Percentiles rank a stretch among this genome's conserved stretches.
Conservation (phyloP, 225 moss, liverwort and hornwort species). For the Pseudoscleropodium purum region DNA sequence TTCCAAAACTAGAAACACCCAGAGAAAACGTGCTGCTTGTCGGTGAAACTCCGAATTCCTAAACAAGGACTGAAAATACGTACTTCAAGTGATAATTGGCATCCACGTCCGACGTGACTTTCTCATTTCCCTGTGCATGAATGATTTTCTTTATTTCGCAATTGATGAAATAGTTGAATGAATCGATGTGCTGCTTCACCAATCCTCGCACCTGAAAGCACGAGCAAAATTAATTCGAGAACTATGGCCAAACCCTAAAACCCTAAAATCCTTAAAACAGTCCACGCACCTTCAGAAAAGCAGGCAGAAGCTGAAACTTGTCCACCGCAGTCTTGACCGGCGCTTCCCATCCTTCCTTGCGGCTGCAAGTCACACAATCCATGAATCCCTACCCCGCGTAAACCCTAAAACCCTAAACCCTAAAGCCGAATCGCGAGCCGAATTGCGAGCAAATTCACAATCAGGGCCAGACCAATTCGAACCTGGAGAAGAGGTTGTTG, state of each 20-base stretch:
- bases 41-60: background rate
- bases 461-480: background rate
- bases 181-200: slow-evolving; percentile 99
- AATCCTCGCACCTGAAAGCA: slow-evolving; percentile 72
- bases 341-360: slow-evolving; percentile 42
- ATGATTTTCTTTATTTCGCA: slow-evolving; percentile 99
- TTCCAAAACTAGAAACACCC: background rate
- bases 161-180: slow-evolving; percentile 97
- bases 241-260: background rate
- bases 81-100: slow-evolving; percentile 96
- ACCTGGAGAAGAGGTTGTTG: slow-evolving; percentile 3
- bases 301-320: slow-evolving; percentile 92
- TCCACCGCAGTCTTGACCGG: slow-evolving; percentile 72
- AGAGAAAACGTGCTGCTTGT: background rate
- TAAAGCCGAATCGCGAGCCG: background rate
- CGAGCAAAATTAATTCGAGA: background rate
- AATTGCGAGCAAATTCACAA: background rate
- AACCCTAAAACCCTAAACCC: slow-evolving; percentile 4
- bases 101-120: slow-evolving; percentile 90
- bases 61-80: background rate
- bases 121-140: slow-evolving; percentile 96
- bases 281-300: slow-evolving; percentile 78
- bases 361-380: slow-evolving; percentile 1
- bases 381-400: background rate
- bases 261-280: background rate